Conservation (phyloP, 83 land plant species). For the Thuja plicata region DNA sequence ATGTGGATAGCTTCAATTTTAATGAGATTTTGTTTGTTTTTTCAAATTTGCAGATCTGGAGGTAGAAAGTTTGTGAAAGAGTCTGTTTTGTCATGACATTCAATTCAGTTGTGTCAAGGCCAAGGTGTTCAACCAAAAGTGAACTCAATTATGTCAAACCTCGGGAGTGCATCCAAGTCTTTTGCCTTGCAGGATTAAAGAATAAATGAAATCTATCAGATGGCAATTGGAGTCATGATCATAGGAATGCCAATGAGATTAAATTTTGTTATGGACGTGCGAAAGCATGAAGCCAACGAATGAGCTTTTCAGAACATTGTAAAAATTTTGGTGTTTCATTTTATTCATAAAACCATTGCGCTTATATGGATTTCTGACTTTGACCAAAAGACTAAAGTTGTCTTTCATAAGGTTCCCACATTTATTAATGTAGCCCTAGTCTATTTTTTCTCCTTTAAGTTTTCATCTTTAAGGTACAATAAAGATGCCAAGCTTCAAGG, state of each 20-base stretch:
- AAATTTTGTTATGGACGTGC: background rate
- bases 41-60: slow-evolving; percentile 44
- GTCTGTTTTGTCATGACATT: slow-evolving; percentile 58
- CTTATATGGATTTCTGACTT: background rate
- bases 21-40: background rate
- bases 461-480: too few species aligned
- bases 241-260: background rate
- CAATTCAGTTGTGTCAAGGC: background rate
- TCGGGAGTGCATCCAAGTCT: background rate
- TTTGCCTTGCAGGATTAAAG: background rate
- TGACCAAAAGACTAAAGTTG: background rate
- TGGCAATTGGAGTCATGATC: background rate
- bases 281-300: background rate
- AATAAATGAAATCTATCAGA: background rate
- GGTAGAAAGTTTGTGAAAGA: slow-evolving; percentile 65
- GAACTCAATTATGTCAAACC: background rate
- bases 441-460: too few species aligned
- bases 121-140: background rate
- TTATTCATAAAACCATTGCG: background rate
- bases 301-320: background rate
- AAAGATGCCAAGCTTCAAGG: too few species aligned
- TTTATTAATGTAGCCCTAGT: background rate
- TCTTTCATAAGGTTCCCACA: background rate
- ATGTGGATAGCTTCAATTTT: background rate
- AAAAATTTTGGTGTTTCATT: background rate